Evolutionary conservation across 73 alveolate species (phyloP), one percentile per base, ranked within the genome.

Genomic region (Urostyla sp.): DNA sequence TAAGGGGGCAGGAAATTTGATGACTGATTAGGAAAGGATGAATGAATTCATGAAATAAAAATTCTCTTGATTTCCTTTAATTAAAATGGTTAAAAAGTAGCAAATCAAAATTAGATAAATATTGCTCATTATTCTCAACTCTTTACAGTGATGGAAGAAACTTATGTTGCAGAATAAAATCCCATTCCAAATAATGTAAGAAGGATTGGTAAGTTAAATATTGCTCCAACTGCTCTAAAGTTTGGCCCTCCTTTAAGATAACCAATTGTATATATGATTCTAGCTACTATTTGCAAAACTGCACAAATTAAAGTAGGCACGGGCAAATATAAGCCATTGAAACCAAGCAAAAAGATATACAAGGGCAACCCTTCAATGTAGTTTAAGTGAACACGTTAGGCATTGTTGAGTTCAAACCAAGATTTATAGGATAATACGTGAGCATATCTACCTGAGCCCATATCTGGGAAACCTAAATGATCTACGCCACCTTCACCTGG

Each of bases 1-100:
- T 44, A 73, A 73, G 45, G 66, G 40, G 45, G 77, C 61, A 16
- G 67, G 54, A 2, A 45, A 77, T 38, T 58, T 43, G 73, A 58
- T 54, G 72, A 54, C 88, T 20, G 60, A 34, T 4, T 45, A 46
- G 28, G 88, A 77, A 11, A 15, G 37, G 35, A 77, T 77, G 88
- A 77, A 77, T 43, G 88, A 59, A 26, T 77, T 77, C 57, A 77
- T 77, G 7, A 57, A 77, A 74, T 52, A 73, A 37, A 20, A 50
- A 23, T 8, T 50, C 10, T n/a, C 16, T 1, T 7, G 59, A 27
- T 48, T 23, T 23, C 51, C 13, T 18, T 51, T 18, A 51, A 10
- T 8, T 11, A 11, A 40, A 16, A 11, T 11, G 52, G 52, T 11
- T 40, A 18, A 32, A 50, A 10, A 40, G 51, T 40, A 15, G 15